phyloP scores from a whole-genome alignment of 192 early-diverging fungal species.

The Podila minutissima region DNA sequence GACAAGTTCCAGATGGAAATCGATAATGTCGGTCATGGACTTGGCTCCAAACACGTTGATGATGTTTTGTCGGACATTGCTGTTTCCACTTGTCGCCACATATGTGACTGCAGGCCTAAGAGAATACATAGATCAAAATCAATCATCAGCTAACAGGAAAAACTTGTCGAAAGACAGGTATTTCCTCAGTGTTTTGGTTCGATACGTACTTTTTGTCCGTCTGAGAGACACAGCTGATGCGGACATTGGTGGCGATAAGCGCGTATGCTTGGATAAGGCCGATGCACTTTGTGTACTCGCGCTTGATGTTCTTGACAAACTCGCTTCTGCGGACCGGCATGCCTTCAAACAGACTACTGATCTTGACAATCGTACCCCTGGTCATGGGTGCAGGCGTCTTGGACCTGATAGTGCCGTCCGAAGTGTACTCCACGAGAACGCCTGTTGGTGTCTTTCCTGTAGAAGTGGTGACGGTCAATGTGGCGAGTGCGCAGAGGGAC shows the following conservation, averaged over 20 bases:
- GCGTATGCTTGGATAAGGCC: slow-evolving; percentile 87
- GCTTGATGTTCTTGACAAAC: slow-evolving; percentile 83
- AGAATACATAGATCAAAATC: neutral
- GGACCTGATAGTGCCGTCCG: slow-evolving; percentile 57
- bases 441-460: slow-evolving; percentile 71
- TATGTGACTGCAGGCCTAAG: slow-evolving; percentile 58
- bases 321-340: slow-evolving; percentile 91
- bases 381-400: slow-evolving; percentile 35
- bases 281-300: slow-evolving; percentile 83
- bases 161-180: neutral
- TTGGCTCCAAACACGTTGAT: slow-evolving; percentile 82
- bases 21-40: slow-evolving; percentile 50
- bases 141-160: neutral
- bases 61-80: slow-evolving; percentile 71
- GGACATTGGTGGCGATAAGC: slow-evolving; percentile 73
- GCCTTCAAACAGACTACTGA: slow-evolving; percentile 80
- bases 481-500: slow-evolving; percentile 83
- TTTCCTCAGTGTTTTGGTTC: neutral
- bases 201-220: slow-evolving; percentile 59
- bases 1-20: slow-evolving; percentile 58
- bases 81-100: slow-evolving; percentile 71
- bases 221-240: slow-evolving; percentile 73
- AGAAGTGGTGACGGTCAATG: slow-evolving; percentile 73
- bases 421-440: slow-evolving; percentile 74
- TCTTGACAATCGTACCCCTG: slow-evolving; percentile 82